Percentiles rank a stretch among this genome's conserved stretches.
Evolutionary conservation across 1,139 yeast species (phyloP).

Genomic region (Protomyces macrosporus): DNA sequence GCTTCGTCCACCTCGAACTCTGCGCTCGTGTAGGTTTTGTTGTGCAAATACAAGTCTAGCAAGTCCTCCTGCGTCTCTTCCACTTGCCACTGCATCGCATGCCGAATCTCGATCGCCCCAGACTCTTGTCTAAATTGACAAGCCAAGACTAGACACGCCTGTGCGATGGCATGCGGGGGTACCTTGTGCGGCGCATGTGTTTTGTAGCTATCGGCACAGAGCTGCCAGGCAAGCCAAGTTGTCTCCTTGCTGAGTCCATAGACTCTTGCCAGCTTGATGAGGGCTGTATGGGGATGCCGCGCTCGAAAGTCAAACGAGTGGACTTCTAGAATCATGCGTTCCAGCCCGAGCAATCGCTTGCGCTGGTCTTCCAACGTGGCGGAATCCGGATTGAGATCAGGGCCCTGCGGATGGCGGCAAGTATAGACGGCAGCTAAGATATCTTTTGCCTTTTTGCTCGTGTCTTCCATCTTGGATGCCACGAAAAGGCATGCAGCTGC

Average conservation of each 20-base stretch:
- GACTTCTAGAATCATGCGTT: conserved; percentile 68
- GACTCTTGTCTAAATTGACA: conserved; percentile 2
- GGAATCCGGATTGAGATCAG: conserved; percentile 30
- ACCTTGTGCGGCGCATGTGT: conserved; percentile 65
- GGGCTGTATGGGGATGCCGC: conserved; percentile 58
- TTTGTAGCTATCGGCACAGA: conserved; percentile 67
- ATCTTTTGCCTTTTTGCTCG: conserved; percentile 71
- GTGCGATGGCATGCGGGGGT: conserved; percentile 77
- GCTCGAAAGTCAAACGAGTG: conserved; percentile 70
- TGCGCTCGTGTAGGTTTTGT: not conserved
- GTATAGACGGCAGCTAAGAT: conserved; percentile 41
- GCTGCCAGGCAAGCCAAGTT: conserved; percentile 58
- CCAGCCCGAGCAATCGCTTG: conserved; percentile 39
- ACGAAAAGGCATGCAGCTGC: conserved; percentile 71
- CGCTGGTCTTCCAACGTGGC: conserved; percentile 33
- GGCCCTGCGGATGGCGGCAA: conserved; percentile 32
- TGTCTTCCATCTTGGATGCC: conserved; percentile 82
- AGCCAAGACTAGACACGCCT: conserved; percentile 57
- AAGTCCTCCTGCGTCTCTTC: conserved; percentile 24
- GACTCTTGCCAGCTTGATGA: conserved; percentile 60
- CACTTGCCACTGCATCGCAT: not conserved
- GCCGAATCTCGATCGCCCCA: conserved; percentile 5
- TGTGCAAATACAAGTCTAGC: conserved; percentile 27
- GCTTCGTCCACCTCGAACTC: not conserved
- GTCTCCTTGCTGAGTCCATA: conserved; percentile 33